Evolutionary conservation across 2,329 filamentous ascomycete species (phyloP), one percentile per base, ranked within the genome.

Genomic region (Calonectria pauciramosa): DNA sequence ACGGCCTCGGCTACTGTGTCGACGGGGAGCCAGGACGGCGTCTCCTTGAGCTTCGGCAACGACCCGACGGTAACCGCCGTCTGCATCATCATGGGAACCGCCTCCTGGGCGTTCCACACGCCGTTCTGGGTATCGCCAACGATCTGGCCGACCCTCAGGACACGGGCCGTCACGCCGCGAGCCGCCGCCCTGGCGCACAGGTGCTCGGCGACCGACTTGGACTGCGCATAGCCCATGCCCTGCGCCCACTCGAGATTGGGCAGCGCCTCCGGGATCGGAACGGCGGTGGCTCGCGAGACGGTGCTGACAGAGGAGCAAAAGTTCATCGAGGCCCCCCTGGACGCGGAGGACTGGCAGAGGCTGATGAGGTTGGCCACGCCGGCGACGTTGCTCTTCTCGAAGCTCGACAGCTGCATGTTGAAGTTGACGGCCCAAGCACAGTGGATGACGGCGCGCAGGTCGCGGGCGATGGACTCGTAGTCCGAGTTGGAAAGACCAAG

Each of bases 401-500:
- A 91, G 68, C 85, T 88, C 2, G 84, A 82, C 1, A 91, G 84
- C 0, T 84, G 83, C 76, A 91, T 85, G 79, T 90, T 91, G 84
- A 91, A 91, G 80, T 91, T 91, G 34, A 91, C 90, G 1, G 88
- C 83, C 89, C 89, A 91, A 0, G 89, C 88, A 74, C 85, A 85
- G 82, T 91, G 89, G 32, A 91, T 87, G 26, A 90, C 85, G 16
- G 81, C 80, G 0, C 86, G 86, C 1, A 90, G 78, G 1, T 83
- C 72, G 9, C 67, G 56, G 14, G 63, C 68, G 2, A 88, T 77
- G 14, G 80, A 75, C 14, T 76, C 36, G 34, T 85, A 85, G 73
- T 88, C 38, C n/a, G 67, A 36, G 20, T 56, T 26, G 1, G 66
- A 60, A 3, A 78, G 72, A n/a, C 75, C 77, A 11, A 80, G 70